phyloP scores from a whole-genome alignment of 805 yeast genomes.

The Pichia heedii region DNA sequence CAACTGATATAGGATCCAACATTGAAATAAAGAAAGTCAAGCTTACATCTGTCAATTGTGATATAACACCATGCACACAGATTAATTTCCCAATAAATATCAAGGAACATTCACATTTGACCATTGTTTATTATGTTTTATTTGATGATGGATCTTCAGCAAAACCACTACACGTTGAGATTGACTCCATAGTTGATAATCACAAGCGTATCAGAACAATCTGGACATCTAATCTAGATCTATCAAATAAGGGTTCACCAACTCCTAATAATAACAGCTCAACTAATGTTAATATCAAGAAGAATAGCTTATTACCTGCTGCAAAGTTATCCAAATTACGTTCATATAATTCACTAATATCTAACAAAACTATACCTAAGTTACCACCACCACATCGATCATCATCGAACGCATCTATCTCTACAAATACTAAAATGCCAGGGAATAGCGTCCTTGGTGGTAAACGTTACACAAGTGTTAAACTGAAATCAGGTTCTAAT shows the following conservation, averaged over 20 bases:
- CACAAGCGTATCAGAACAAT: constrained; percentile 21
- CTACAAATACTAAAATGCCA: neutral
- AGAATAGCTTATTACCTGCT: constrained; percentile 4
- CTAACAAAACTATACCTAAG: constrained; percentile 12
- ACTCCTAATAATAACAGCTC: constrained; percentile 2
- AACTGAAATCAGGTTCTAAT: constrained; percentile 16
- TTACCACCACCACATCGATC: neutral
- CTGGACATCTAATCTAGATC: constrained; percentile 32
- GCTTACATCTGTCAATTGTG: constrained; percentile 19
- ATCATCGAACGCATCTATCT: neutral
- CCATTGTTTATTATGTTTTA: constrained; percentile 20
- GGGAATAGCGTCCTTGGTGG: constrained; percentile 6
- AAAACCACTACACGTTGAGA: constrained; percentile 21
- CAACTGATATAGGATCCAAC: constrained; percentile 7
- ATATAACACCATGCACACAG: constrained; percentile 14
- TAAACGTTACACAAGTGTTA: constrained; percentile 9
- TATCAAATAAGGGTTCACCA: constrained; percentile 8
- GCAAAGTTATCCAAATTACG: constrained; percentile 15
- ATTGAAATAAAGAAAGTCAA: constrained; percentile 14
- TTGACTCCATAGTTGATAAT: constrained; percentile 15
- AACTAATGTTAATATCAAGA: neutral
- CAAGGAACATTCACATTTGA: constrained; percentile 12
- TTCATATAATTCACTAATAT: constrained; percentile 14
- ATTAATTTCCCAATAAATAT: constrained; percentile 26
- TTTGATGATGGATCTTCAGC: constrained; percentile 21